Evolutionary conservation across 2,329 filamentous ascomycete genomes (phyloP), one percentile per base, ranked within the genome.

Genomic region (Fusarium illudens): DNA sequence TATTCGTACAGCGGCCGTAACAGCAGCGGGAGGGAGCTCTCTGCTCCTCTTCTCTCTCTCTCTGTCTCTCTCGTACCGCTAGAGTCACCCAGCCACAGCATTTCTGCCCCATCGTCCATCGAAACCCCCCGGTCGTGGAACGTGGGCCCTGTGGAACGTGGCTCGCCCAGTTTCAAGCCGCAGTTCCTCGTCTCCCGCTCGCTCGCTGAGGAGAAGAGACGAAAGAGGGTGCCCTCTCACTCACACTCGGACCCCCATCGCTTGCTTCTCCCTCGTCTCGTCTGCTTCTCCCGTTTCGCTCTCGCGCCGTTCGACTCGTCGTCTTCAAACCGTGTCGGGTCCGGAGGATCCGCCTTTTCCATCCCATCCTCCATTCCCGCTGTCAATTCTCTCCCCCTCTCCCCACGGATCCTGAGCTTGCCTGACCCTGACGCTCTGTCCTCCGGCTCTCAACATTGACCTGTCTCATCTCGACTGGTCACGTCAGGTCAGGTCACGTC

Each of bases 401-500:
- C 39, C 39, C 22, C 22, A 27, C 39, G 39, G 39, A 44, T 27
- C 39, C 36, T 39, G 36, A 20, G 34, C 34, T 37, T 37, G 34
- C 34, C 37, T 42, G 37, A 19, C 25, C 27, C 39, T 33, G 56
- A 51, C 54, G 55, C 66, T 52, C 55, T 59, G 42, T 59, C 32
- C 58, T 36, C 20, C 51, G 55, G 34, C 39, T 53, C 39, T 46
- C 33, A 25, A 53, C 22, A 50, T 61, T 54, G 62, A 58, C 56
- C 60, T 57, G 58, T 49, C 50, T 60, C 64, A 46, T 58, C 54
- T 69, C 58, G 58, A 67, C 64, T 51, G 60, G 58, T 60, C 59
- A 58, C 33, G 63, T 60, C 59, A 71, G 56, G 71, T 65, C 70
- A 71, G 64, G 68, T 74, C 72, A 73, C 39, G 39, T 44, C 39